Base-by-base conservation (phyloP, 768 basidiomycete species). In the Pleurotus tuber-regium region DNA sequence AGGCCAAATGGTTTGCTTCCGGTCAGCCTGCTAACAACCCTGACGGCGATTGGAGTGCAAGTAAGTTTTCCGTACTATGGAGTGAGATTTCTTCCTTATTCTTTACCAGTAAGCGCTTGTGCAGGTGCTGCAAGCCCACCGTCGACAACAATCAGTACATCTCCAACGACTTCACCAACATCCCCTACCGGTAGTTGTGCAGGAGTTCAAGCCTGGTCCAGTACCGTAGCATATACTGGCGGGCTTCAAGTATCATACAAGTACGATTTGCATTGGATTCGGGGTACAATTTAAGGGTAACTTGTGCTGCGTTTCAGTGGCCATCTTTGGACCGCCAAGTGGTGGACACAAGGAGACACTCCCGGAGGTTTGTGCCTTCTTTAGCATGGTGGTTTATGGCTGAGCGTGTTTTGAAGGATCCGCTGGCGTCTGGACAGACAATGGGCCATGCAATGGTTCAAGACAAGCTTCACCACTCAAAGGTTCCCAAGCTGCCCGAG, bases 1-100 rank as follows among this genome's bases (percentile, higher is more conserved):
- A 86, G 83, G 81, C 84, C 11, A 85, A 85, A 57, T 86, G 74
- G 70, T 86, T 67, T 59, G 71, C 86, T 14, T 68, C 72, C 4
- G 59, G 67, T 14, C 69, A 71, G 24, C 84, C 84, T 3, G 61
- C 70, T 26, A 69, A 60, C 44, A 74, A 74, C 56, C 66, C 77
- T 10, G 80, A 72, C 59, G 71, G 73, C n/a, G 83, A 84, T 38
- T 86, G 82, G 84, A 78, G 78, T 54, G 76, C 84, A 24, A 77
- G 85, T 87, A 63, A 54, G 79, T 68, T 6, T 23, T 24, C 10
- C 19, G 38, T 43, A 14, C 12, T 12, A 4, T 21, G 19, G 31
- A 40, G 28, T 19, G 16, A n/a, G 18, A 23, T 40, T 21, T 39
- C 7, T 43, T 28, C 28, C 38, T 43, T 19, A 26, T 30, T 24